phyloP scores from a whole-genome alignment of 305 asterid genomes.

The Ajuga reptans region DNA sequence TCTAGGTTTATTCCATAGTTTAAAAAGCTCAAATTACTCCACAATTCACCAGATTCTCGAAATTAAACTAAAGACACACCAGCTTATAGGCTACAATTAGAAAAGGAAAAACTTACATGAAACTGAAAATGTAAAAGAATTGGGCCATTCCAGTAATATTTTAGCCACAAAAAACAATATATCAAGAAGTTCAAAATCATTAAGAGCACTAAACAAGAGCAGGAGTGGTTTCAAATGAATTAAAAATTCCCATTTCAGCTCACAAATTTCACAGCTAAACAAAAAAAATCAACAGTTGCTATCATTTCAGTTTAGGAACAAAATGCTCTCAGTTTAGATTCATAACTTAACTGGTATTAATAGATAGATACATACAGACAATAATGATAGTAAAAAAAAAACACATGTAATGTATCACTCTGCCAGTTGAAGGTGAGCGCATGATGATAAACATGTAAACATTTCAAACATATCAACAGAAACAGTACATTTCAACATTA shows the following conservation, averaged over 20 bases:
- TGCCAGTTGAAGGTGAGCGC: background rate
- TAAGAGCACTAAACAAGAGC: background rate
- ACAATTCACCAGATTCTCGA: background rate
- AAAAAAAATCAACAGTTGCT: background rate
- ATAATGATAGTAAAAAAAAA: background rate
- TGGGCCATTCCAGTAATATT: background rate
- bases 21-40: background rate
- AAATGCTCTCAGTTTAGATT: background rate
- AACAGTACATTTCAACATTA: background rate
- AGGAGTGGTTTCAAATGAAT: background rate
- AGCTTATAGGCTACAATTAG: background rate
- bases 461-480: background rate
- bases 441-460: background rate
- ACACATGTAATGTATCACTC: background rate
- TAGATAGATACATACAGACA: background rate
- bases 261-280: background rate
- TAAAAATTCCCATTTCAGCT: background rate
- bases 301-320: background rate
- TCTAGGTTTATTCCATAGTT: background rate
- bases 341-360: background rate
- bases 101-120: background rate
- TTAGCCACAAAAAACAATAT: background rate
- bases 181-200: background rate
- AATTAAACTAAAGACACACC: background rate
- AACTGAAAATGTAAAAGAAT: background rate